Evolutionary conservation across 176 grass and related monocot species (phyloP), one percentile per base, ranked within the genome.

Genomic region (Stipa capillata): DNA sequence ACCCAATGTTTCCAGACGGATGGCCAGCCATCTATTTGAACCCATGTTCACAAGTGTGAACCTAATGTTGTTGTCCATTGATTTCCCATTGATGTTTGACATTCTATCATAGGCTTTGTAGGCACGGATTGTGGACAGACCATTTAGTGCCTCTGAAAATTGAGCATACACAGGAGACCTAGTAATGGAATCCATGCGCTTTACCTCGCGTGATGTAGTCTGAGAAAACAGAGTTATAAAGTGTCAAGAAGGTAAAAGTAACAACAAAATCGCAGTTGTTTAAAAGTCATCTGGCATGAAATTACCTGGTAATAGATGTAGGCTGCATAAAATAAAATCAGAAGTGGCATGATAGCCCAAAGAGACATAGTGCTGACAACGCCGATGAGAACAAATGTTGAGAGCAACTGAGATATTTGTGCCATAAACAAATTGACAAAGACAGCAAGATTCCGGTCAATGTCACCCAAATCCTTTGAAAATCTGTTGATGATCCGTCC

Each of bases 31-130:
- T 49, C 96, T 87, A 80, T 99, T 99, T 72, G 88, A 82, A 73
- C 96, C 73, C 85, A 95, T 95, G 57, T 93, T 99, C 53, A 99
- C 96, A 5, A 99, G 88, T 40, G 96, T 99, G 82, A 72, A 99
- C 83, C 96, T 94, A 57, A 95, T 85, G 85, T 99, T 99, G 78
- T 95, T 99, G 72, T 99, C 96, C 96, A 99, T 99, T 87, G 96
- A 89, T 74, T 80, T 88, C 17, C 96, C 92, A 56, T 99, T 99
- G 49, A 95, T 91, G 69, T 67, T 88, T 42, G 96, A 86, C 96
- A 99, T 99, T 82, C 96, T 92, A 85, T 95, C 96, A 78, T 95
- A 99, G 67, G 96, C 96, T 86, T 99, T 91, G 63, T 95, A 99
- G 61, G 96, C 96, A 71, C 92, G 88, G 53, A 99, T 99, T 63